A percentile compares a stretch with the other conserved stretches of the same genome.
Conservation (phyloP, 805 yeast species). For the Huiozyma naganishii region DNA sequence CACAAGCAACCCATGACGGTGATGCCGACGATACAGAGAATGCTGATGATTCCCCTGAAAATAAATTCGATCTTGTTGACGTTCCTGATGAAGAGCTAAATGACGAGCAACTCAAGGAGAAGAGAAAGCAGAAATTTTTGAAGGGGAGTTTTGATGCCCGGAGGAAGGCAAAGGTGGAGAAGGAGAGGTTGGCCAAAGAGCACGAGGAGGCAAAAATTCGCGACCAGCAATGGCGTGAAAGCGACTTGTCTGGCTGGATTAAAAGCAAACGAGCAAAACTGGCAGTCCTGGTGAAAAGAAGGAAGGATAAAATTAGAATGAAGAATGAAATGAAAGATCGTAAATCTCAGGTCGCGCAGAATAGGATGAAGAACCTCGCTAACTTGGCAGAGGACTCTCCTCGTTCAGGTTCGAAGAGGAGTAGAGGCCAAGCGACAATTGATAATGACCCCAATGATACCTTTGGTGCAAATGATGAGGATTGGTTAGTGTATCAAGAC, state of each 20-base stretch:
- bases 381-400: conserved; percentile 66
- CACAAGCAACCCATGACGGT: conserved; percentile 56
- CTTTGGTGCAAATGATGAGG: conserved; percentile 91
- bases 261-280: conserved; percentile 54
- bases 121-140: conserved; percentile 69
- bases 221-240: conserved; percentile 69
- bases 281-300: conserved; percentile 43
- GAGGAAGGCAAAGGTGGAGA: conserved; percentile 68
- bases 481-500: conserved; percentile 86
- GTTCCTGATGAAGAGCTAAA: conserved; percentile 74
- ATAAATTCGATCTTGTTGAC: conserved; percentile 61
- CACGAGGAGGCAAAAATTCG: conserved; percentile 48
- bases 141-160: conserved; percentile 88
- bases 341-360: conserved; percentile 84
- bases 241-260: conserved; percentile 74
- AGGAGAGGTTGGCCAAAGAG: conserved; percentile 50
- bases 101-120: conserved; percentile 76
- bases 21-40: conserved; percentile 37
- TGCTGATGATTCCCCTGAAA: conserved; percentile 31
- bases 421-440: conserved; percentile 52
- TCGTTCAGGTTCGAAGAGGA: conserved; percentile 34
- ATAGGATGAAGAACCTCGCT: conserved; percentile 84
- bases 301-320: conserved; percentile 59
- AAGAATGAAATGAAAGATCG: conserved; percentile 75
- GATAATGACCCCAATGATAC: conserved; percentile 90